phyloP scores from a whole-genome alignment of 1,284 basidiomycete genomes.

The Ceratobasidium sp. region DNA sequence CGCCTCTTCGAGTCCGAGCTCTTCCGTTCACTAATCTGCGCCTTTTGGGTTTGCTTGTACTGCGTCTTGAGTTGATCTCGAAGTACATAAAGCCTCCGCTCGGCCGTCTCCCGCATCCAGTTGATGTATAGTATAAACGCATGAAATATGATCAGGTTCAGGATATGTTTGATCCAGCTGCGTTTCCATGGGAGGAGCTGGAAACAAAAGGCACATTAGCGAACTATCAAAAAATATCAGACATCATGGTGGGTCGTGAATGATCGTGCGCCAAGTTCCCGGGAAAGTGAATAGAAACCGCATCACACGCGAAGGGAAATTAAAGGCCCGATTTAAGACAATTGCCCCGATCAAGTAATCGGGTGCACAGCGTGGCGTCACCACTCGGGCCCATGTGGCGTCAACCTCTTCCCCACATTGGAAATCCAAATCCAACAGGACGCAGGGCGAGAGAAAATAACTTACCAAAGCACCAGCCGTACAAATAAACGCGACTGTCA shows the following conservation, averaged over 20 bases:
- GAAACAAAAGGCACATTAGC: no score
- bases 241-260: no score
- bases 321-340: not conserved
- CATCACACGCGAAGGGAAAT: not conserved
- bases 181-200: constrained; percentile 62
- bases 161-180: constrained; percentile 55
- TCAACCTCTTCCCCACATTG: not conserved
- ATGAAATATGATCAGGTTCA: constrained; percentile 77
- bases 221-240: no score
- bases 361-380: constrained; percentile 15
- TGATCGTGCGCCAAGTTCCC: no score
- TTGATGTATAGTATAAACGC: constrained; percentile 69
- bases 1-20: constrained; percentile 75
- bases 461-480: constrained; percentile 67
- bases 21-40: constrained; percentile 85
- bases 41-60: constrained; percentile 81
- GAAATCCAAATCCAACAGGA: no score
- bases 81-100: constrained; percentile 72
- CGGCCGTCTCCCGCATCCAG: constrained; percentile 66
- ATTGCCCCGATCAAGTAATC: constrained; percentile 16
- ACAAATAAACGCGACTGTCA: constrained; percentile 62
- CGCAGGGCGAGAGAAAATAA: constrained; percentile 58
- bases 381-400: not conserved
- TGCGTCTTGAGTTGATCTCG: constrained; percentile 78
- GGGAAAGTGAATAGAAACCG: no score